Conservation (phyloP, 345 rosid genomes). For the Lenwebbia sp. region DNA sequence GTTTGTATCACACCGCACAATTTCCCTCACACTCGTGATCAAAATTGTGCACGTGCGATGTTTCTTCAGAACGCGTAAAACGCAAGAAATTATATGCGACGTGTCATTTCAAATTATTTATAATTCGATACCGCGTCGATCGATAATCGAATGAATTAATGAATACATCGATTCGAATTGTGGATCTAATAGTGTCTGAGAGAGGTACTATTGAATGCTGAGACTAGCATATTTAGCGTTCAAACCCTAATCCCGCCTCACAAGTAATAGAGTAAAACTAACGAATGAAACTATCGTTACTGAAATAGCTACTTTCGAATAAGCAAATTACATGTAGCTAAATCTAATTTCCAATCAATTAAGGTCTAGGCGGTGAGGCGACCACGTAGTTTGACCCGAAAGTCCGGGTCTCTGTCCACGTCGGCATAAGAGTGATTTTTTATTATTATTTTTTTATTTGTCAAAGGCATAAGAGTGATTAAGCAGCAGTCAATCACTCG, state of each 20-base stretch:
- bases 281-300: background rate
- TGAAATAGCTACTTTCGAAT: background rate
- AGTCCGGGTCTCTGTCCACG: background rate
- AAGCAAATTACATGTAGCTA: background rate
- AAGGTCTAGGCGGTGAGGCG: background rate
- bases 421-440: background rate
- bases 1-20: too few relatives aligned
- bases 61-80: background rate
- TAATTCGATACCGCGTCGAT: accelerated
- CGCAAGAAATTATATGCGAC: background rate
- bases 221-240: too few relatives aligned
- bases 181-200: too few relatives aligned
- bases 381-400: constrained; percentile 25
- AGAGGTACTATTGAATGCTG: too few relatives aligned
- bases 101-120: background rate
- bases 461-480: background rate
- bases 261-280: background rate
- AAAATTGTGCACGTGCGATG: too few relatives aligned
- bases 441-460: too few relatives aligned
- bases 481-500: background rate
- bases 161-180: accelerated
- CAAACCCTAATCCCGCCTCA: background rate
- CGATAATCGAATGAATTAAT: background rate
- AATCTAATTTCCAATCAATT: background rate
- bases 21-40: too few relatives aligned